phyloP scores from a whole-genome alignment of 225 moss, liverwort and hornwort genomes.

The Thuidium tamariscinum region DNA sequence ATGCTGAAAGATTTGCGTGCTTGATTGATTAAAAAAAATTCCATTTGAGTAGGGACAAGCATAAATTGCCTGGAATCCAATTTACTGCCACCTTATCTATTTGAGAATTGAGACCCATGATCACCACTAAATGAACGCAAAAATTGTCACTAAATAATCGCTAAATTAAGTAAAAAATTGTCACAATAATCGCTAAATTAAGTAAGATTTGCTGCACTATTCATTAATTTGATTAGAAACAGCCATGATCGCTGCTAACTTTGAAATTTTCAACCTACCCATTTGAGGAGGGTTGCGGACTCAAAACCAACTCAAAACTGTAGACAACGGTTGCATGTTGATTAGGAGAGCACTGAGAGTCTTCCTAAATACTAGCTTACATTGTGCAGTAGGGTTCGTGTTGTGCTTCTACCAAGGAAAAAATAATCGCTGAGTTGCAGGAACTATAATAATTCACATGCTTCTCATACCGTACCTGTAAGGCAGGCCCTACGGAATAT shows the following conservation, averaged over 20 bases:
- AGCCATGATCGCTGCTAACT: not conserved
- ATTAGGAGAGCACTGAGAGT: not conserved
- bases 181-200: not conserved
- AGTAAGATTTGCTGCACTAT: not conserved
- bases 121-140: no score
- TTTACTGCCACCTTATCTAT: not conserved
- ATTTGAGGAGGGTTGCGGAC: no score
- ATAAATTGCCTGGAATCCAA: not conserved
- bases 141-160: not conserved
- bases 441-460: not conserved
- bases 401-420: no score
- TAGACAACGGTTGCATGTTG: not conserved
- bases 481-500: not conserved
- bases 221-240: not conserved
- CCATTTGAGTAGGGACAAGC: not conserved
- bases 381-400: not conserved
- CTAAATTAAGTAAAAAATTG: not conserved
- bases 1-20: not conserved
- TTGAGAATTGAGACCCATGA: not conserved
- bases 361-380: no score
- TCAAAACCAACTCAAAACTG: not conserved
- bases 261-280: not conserved
- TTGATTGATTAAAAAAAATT: not conserved
- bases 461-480: not conserved
- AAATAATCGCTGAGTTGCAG: not conserved